Percentiles rank a stretch among this genome's conserved stretches.
Evolutionary conservation across 768 basidiomycete genomes (phyloP).

Genomic region (Myochromella boudieri): DNA sequence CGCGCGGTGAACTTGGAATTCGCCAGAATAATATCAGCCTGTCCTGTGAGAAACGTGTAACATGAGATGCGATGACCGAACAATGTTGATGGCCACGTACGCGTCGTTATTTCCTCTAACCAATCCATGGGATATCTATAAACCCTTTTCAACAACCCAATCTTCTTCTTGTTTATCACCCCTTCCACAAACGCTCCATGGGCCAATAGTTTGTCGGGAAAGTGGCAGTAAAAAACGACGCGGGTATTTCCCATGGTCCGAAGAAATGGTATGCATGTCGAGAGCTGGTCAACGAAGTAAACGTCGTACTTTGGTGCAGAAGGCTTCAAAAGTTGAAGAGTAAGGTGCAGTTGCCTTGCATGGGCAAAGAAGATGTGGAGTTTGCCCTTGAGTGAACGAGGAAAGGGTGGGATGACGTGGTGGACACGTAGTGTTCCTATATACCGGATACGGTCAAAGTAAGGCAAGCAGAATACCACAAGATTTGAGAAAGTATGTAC

Average conservation of each 20-base stretch:
- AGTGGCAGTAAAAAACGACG: conserved; percentile 97
- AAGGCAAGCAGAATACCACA: not conserved
- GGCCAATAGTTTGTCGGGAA: conserved; percentile 91
- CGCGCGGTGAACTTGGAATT: conserved; percentile 91
- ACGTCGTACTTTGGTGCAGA: conserved; percentile 66
- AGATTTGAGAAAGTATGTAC: conserved; percentile 34
- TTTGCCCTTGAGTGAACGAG: conserved; percentile 74
- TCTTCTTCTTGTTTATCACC: conserved; percentile 35
- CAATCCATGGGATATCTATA: conserved; percentile 91
- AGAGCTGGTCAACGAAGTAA: conserved; percentile 93
- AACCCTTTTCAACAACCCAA: conserved; percentile 60
- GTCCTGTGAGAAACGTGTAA: conserved; percentile 46
- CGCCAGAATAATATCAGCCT: conserved; percentile 87
- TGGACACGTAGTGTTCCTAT: conserved; percentile 80
- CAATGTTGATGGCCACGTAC: conserved; percentile 39
- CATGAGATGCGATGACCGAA: not conserved
- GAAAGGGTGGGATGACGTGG: conserved; percentile 72
- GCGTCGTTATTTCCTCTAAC: conserved; percentile 87
- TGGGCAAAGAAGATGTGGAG: conserved; percentile 91
- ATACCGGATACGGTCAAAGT: not conserved
- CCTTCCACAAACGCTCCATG: conserved; percentile 68
- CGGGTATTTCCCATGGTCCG: conserved; percentile 65
- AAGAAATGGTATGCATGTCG: conserved; percentile 86
- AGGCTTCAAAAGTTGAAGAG: conserved; percentile 55
- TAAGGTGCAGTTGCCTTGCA: conserved; percentile 83